phyloP scores from a whole-genome alignment of 768 basidiomycete species.

The Pleurotus ostreatus region DNA sequence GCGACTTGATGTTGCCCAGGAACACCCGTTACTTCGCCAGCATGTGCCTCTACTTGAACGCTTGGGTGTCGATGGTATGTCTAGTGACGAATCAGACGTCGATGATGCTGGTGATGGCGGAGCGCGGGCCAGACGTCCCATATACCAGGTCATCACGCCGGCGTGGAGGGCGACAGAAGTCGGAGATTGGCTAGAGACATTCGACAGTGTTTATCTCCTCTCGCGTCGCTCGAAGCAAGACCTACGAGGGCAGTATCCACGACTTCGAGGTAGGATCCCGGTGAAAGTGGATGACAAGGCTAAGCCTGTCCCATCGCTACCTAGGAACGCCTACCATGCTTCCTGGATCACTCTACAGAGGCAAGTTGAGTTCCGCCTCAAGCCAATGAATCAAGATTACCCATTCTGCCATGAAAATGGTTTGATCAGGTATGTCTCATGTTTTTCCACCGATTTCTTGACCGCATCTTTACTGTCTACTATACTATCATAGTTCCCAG shows the following conservation, averaged over 20 bases:
- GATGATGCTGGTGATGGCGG: neutral
- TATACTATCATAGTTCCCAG: too few species aligned
- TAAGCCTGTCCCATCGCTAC: slow-evolving; percentile 13
- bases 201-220: slow-evolving; percentile 15
- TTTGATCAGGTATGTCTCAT: neutral
- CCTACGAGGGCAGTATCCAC: slow-evolving; percentile 11
- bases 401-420: neutral
- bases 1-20: slow-evolving; percentile 5
- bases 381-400: neutral
- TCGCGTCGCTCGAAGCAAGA: neutral
- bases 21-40: slow-evolving; percentile 3
- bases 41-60: slow-evolving; percentile 16
- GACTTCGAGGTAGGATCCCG: neutral
- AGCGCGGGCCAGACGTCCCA: neutral
- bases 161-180: slow-evolving; percentile 13
- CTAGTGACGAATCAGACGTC: slow-evolving; percentile 19
- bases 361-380: neutral
- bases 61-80: slow-evolving; percentile 21
- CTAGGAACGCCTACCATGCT: slow-evolving; percentile 13
- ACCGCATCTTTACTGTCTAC: too few species aligned
- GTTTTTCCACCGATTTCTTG: too few species aligned
- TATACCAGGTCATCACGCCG: slow-evolving; percentile 11
- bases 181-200: slow-evolving; percentile 13
- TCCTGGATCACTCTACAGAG: slow-evolving; percentile 11
- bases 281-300: slow-evolving; percentile 1